Base-by-base conservation (phyloP, 225 moss, liverwort and hornwort species). In the Polytrichum commune region DNA sequence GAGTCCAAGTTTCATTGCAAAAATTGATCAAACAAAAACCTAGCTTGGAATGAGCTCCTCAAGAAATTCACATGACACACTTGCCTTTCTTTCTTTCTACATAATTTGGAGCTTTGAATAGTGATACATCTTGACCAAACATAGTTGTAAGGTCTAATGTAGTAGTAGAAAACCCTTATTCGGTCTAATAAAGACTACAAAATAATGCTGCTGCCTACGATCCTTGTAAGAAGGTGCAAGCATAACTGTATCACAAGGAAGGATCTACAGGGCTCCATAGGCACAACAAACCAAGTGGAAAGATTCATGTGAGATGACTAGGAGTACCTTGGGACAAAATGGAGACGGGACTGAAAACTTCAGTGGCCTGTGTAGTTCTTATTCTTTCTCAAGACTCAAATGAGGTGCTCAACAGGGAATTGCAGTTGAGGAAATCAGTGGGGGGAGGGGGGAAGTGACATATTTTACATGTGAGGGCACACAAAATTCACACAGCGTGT, bases 401-500 rank as follows among this genome's bases (percentile, higher is more conserved):
- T 68, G 67, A 74, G 62, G 27, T 35, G 66, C 58, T 65, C 38
- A 26, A 53, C 54, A 54, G 26, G 55, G 60, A 63, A 46, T 46
- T 46, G 13, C 16, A 46, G 46, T 46, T 46, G 46, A 46, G 46
- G 64, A 74, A 62, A 13, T 72, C 26, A 24, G 61, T 60, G 67
- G 68, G 28, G 55, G 54, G 28, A 60, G 71, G 65, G 19, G 38
- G 65, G 9, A 27, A 75, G 71, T 66, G 70, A 63, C 67, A 73
- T 69, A 76, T 62, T 83, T 80, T 75, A 71, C 80, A 82, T 30
- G 77, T 67, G 60, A 65, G 78, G 70, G 29, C 25, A 70, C 54
- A 77, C 72, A 69, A 69, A 75, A 68, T 64, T 77, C 77, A 77
- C 79, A 29, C 75, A 71, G 68, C 73, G 78, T 73, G 75, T 78